Conservation (phyloP, 2,329 filamentous ascomycete genomes). For the Clarireedia homoeocarpa region DNA sequence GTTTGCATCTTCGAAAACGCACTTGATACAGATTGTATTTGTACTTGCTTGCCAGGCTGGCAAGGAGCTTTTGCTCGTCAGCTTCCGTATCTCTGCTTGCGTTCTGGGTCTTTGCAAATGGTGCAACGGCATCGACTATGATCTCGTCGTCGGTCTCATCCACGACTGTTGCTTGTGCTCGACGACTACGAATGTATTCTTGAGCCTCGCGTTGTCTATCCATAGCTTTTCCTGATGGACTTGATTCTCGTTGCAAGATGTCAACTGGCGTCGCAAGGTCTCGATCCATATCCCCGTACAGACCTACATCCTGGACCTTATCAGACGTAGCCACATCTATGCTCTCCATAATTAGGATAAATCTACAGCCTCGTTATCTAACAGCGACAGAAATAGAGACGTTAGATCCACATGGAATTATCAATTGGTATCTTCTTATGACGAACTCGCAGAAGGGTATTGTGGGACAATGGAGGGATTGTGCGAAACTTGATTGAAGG, state of each 20-base stretch:
- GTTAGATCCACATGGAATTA: not conserved
- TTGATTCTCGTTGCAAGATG: not conserved
- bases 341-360: conserved; percentile 7
- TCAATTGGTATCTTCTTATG: not conserved
- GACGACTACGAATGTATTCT: conserved; percentile 9
- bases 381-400: not conserved
- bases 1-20: not conserved
- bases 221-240: conserved; percentile 6
- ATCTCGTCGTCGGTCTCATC: conserved; percentile 1
- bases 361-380: conserved; percentile 5
- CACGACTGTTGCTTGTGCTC: conserved; percentile 5
- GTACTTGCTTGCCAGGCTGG: conserved; percentile 7
- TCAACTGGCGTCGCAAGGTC: conserved; percentile 3
- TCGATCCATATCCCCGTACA: conserved; percentile 4
- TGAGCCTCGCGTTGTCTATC: conserved; percentile 9
- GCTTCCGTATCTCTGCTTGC: conserved; percentile 8
- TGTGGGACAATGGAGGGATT: not conserved
- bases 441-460: conserved; percentile 5
- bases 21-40: conserved; percentile 9
- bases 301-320: conserved; percentile 5
- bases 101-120: not conserved
- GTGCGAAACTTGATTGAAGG: not conserved
- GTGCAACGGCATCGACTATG: conserved; percentile 4
- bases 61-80: conserved; percentile 8
- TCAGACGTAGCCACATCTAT: conserved; percentile 8